Evolutionary conservation across 2,329 filamentous ascomycete species (phyloP).

Genomic region (Helicocarpus griseus): DNA sequence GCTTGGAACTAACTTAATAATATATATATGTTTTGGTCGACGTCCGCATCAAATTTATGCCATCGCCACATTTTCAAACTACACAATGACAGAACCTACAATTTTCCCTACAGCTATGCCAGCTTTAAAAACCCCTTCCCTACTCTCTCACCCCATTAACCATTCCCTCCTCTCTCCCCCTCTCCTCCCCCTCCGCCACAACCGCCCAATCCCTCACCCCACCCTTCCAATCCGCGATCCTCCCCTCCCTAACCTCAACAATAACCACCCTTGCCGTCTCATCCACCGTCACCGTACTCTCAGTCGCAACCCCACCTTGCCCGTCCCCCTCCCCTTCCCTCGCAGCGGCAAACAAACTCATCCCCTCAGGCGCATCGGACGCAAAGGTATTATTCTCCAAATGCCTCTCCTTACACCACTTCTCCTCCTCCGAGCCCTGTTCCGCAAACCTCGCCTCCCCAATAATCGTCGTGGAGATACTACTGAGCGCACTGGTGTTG

Average conservation of each 20-base stretch:
- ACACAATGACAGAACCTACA: not conserved
- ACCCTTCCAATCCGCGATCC: slow-evolving; percentile 95
- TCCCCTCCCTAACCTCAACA: slow-evolving; percentile 72
- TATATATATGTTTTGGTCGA: no score
- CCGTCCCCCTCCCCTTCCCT: slow-evolving; percentile 15
- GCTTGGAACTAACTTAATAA: no score
- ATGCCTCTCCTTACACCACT: slow-evolving; percentile 73
- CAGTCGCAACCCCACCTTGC: slow-evolving; percentile 20
- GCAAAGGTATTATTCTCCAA: slow-evolving; percentile 87
- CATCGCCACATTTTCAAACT: no score
- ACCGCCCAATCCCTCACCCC: slow-evolving; percentile 67
- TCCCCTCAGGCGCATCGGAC: slow-evolving; percentile 39
- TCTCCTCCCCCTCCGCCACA: slow-evolving; percentile 24
- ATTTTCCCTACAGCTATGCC: no score
- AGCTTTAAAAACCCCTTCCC: not conserved
- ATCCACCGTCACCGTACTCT: slow-evolving; percentile 46
- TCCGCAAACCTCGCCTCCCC: slow-evolving; percentile 70
- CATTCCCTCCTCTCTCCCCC: not conserved
- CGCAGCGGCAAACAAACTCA: slow-evolving; percentile 33
- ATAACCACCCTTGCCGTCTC: slow-evolving; percentile 81
- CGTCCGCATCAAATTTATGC: no score
- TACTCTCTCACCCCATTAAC: not conserved
- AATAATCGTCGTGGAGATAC: slow-evolving; percentile 88
- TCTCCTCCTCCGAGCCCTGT: slow-evolving; percentile 67
- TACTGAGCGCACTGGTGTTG: slow-evolving; percentile 77